Percentiles rank a stretch among this genome's conserved stretches.
These are phyloP conservation scores for Camellia granthamiana DNA, from an alignment of 148 eudicot species.

Conservation along the genomic window DNA sequence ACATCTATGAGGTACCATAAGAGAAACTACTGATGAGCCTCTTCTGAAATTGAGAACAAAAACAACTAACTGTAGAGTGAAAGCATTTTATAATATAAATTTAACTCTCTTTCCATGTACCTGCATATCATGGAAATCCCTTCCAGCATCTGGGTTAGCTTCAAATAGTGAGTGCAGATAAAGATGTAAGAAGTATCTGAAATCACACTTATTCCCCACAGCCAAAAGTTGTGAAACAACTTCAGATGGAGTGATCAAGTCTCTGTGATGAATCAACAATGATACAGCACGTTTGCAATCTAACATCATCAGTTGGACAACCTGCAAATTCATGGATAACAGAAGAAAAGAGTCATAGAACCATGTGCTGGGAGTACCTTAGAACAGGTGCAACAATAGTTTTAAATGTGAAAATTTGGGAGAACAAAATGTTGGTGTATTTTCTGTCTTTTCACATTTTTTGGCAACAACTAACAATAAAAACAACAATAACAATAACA, in stretches of 20 bases:
- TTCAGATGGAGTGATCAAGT: conserved; percentile 74
- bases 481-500: not conserved
- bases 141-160: conserved; percentile 84
- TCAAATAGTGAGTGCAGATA: conserved; percentile 80
- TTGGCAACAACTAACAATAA: not conserved
- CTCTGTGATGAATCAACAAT: conserved; percentile 67
- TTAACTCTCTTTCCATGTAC: conserved; percentile 28
- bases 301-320: conserved; percentile 83
- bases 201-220: conserved; percentile 66
- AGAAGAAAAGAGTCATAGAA: not conserved
- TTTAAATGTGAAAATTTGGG: not conserved
- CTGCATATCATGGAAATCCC: conserved; percentile 98
- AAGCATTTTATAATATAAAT: not conserved
- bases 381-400: not conserved
- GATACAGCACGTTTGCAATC: conserved; percentile 76
- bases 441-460: not conserved
- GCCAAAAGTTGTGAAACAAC: conserved; percentile 76
- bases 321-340: conserved; percentile 42
- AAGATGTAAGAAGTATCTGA: conserved; percentile 59
- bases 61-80: not conserved
- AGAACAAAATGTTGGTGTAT: not conserved
- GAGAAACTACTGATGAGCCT: not conserved
- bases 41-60: not conserved
- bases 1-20: not conserved
- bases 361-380: not conserved